These are phyloP conservation scores for Cladorrhinum samala DNA, from an alignment of 495 filamentous ascomycete genomes.

Conservation along the genomic window DNA sequence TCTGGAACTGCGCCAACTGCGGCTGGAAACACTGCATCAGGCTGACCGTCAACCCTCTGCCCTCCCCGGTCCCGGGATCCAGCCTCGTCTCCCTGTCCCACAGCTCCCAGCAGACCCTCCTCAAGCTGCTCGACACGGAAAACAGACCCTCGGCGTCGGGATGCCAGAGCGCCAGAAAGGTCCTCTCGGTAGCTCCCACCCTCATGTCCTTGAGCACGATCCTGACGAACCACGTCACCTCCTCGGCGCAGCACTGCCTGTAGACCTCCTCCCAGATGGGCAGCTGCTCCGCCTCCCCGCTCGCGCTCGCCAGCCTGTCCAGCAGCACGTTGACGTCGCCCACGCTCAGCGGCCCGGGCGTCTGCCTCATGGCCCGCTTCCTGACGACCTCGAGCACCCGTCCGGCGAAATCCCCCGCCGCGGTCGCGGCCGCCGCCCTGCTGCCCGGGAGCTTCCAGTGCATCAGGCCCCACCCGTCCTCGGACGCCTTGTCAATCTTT, in stretches of 20 bases:
- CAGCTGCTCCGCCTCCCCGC: constrained; percentile 75
- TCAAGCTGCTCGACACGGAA: constrained; percentile 82
- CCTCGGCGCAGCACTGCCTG: constrained; percentile 83
- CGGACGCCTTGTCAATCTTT: constrained; percentile 87
- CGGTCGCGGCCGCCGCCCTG: constrained; percentile 67
- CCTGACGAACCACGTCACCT: constrained; percentile 88
- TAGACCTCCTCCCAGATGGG: constrained; percentile 81
- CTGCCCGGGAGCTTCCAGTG: constrained; percentile 88
- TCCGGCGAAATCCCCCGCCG: constrained; percentile 87
- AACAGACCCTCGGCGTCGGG: constrained; percentile 86
- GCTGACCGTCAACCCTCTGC: constrained; percentile 51
- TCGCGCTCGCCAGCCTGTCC: constrained; percentile 67
- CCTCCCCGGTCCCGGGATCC: constrained; percentile 66
- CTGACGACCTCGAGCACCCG: constrained; percentile 78
- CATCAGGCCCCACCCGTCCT: constrained; percentile 76
- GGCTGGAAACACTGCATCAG: constrained; percentile 98
- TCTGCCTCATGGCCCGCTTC: constrained; percentile 72
- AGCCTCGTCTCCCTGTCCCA: constrained; percentile 69
- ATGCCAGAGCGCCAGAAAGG: constrained; percentile 87
- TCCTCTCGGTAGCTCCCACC: constrained; percentile 92
- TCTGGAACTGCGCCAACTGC: constrained; percentile 92
- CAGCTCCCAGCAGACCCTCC: constrained; percentile 93
- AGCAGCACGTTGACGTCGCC: constrained; percentile 84
- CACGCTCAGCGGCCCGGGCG: constrained; percentile 72
- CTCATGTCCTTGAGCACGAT: constrained; percentile 97